Conservation (phyloP, 1,284 basidiomycete genomes). For the Ustilago shanxiensis region DNA sequence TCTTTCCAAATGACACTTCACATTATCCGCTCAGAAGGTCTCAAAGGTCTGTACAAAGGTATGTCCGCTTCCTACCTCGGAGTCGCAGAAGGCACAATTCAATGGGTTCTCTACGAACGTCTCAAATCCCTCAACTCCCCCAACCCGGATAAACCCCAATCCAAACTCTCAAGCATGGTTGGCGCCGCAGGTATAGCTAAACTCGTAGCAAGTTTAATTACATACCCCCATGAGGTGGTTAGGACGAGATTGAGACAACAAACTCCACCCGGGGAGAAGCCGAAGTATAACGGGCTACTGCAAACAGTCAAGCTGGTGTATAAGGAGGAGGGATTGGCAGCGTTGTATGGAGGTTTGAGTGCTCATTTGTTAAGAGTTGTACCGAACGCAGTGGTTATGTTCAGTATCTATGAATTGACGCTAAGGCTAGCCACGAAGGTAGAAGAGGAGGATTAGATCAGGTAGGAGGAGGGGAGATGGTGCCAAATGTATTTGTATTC, state of each 20-base stretch:
- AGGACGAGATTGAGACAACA: conserved; percentile 89
- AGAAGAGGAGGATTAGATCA: conserved; percentile 14
- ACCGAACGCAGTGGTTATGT: conserved; percentile 98
- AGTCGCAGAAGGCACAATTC: conserved; percentile 95
- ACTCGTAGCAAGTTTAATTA: conserved; percentile 74
- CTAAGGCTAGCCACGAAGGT: conserved; percentile 56
- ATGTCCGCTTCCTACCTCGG: conserved; percentile 94
- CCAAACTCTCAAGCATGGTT: conserved; percentile 77
- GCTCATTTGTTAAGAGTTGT: conserved; percentile 97
- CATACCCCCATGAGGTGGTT: conserved; percentile 73
- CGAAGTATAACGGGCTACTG: conserved; percentile 85
- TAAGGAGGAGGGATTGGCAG: conserved; percentile 86
- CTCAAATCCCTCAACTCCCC: conserved; percentile 75
- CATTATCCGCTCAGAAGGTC: conserved; percentile 85
- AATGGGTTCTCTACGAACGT: conserved; percentile 95
- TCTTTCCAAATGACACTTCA: conserved; percentile 77
- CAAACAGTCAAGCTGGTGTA: conserved; percentile 89
- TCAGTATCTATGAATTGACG: conserved; percentile 73
- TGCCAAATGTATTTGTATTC: not conserved
- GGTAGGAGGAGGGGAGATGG: too few relatives aligned
- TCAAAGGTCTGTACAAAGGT: conserved; percentile 92
- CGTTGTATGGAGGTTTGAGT: conserved; percentile 90
- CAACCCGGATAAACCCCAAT: not conserved
- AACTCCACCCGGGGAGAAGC: conserved; percentile 74
- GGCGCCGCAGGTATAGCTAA: conserved; percentile 94